Base-by-base conservation (phyloP, 345 rosid species). In the Bruguiera sexangula region DNA sequence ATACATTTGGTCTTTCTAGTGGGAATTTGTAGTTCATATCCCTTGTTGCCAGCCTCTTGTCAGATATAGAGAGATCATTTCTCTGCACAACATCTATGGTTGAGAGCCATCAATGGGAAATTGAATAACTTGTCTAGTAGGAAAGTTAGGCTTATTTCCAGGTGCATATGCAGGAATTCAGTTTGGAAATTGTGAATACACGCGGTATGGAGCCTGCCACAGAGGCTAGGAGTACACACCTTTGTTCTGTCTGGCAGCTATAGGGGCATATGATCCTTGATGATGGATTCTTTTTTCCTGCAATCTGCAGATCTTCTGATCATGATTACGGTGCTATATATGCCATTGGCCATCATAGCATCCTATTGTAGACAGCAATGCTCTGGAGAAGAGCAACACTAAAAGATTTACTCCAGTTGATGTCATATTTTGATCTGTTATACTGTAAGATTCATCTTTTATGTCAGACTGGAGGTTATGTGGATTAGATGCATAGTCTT, bases 11-110 rank as follows among this genome's bases (percentile, higher is more conserved):
- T 60, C 29, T 21, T 21, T 58, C 63, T 3, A 2, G 7, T 9
- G 58, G 48, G 27, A 68, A 54, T 31, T 69, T 27, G 46, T 21
- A 67, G 39, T 60, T 59, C 21, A 15, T 48, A 31, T 60, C 43
- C 46, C 8, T 30, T 39, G 13, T 3, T 60, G 8, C n/a, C 30
- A n/a, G 2, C 43, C 43, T 60, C 21, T 69, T 24, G 30, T 6
- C 30, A 7, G 8, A n/a, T 46, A 55, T 53, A 26, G 64, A 48
- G 9, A 15, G 50, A 32, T 69, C 18, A 32, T 19, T 61, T 61
- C 53, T 13, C 52, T 61, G 24, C 37, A 50, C 26, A 43, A 24
- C 22, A 58, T 58, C n/a, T 54, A 8, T 37, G 8, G 9, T 24
- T 24, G 56, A 46, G 39, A 32, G 5, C 62, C 19, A 13, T 43